These are phyloP conservation scores for Pythium oligandrum DNA, from an alignment of 352 stramenopile genomes.

Conservation along the genomic window DNA sequence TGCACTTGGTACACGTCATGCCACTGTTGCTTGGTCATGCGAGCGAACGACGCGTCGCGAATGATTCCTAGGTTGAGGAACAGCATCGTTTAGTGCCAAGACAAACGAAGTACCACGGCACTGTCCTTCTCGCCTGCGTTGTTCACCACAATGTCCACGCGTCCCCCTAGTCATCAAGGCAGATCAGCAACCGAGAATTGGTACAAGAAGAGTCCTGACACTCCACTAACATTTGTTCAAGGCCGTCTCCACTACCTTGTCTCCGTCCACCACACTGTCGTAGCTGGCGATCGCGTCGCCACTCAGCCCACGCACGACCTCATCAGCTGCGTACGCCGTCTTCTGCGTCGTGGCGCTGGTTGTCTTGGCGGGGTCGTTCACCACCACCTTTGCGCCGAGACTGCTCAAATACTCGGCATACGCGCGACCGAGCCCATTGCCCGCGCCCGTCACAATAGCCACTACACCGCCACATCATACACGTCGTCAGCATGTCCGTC, in stretches of 20 bases:
- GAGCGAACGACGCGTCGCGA: slow-evolving; percentile 82
- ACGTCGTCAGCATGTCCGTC: too few relatives aligned
- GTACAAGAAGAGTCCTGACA: slow-evolving; percentile 4
- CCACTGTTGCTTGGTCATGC: slow-evolving; percentile 85
- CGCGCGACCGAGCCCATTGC: slow-evolving; percentile 76
- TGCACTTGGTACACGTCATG: slow-evolving; percentile 80
- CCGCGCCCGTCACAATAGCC: slow-evolving; percentile 82
- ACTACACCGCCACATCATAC: too few relatives aligned
- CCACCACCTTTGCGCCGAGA: slow-evolving; percentile 68
- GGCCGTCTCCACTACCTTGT: slow-evolving; percentile 79
- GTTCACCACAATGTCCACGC: slow-evolving; percentile 91
- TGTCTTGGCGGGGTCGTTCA: slow-evolving; percentile 70
- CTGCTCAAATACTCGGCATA: slow-evolving; percentile 74
- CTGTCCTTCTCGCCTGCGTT: slow-evolving; percentile 72
- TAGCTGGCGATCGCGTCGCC: slow-evolving; percentile 59
- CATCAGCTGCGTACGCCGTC: slow-evolving; percentile 46
- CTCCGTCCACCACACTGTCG: slow-evolving; percentile 65
- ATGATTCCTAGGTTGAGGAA: slow-evolving; percentile 55
- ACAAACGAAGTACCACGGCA: too few relatives aligned
- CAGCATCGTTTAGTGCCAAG: neutral
- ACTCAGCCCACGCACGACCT: slow-evolving; percentile 51
- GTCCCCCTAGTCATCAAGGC: slow-evolving; percentile 34
- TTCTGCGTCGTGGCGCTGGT: slow-evolving; percentile 20
- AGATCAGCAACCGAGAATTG: neutral
- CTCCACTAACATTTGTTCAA: slow-evolving; percentile 84